Evolutionary conservation across 139 green algal species (phyloP).

Genomic region (Chlorella sp.): DNA sequence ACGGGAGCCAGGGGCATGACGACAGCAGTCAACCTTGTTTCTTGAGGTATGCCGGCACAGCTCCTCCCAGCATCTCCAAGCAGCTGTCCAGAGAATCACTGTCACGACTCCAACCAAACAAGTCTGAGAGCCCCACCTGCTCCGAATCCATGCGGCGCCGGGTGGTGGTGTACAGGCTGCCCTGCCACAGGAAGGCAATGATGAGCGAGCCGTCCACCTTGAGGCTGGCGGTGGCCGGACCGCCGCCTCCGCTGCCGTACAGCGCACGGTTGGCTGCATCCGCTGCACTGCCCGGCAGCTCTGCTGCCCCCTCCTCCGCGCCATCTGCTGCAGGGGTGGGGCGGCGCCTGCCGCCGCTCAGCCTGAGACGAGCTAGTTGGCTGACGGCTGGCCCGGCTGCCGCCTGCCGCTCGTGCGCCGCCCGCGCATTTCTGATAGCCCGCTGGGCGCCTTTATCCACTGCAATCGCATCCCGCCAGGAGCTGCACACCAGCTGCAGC

Average conservation of each 20-base stretch:
- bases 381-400: not conserved
- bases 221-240: not conserved
- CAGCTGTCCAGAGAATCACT: too few relatives aligned
- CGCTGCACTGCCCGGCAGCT: not conserved
- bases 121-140: not conserved
- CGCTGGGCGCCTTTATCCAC: too few relatives aligned
- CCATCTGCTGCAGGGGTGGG: not conserved
- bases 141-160: slow-evolving; percentile 1
- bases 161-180: not conserved
- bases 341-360: too few relatives aligned
- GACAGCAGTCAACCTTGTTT: not conserved
- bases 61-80: too few relatives aligned
- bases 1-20: not conserved
- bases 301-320: not conserved
- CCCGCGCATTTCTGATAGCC: too few relatives aligned
- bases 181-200: not conserved
- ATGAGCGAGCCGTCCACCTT: not conserved
- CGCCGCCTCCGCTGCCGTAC: not conserved
- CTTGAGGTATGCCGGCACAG: not conserved
- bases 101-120: too few relatives aligned
- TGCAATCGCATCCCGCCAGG: too few relatives aligned
- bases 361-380: too few relatives aligned
- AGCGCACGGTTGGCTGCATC: not conserved
- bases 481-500: too few relatives aligned
- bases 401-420: not conserved